Percentiles rank a stretch among this genome's conserved stretches.
phyloP scores from a whole-genome alignment of 495 filamentous ascomycete genomes.

The Xylaria venustula region DNA sequence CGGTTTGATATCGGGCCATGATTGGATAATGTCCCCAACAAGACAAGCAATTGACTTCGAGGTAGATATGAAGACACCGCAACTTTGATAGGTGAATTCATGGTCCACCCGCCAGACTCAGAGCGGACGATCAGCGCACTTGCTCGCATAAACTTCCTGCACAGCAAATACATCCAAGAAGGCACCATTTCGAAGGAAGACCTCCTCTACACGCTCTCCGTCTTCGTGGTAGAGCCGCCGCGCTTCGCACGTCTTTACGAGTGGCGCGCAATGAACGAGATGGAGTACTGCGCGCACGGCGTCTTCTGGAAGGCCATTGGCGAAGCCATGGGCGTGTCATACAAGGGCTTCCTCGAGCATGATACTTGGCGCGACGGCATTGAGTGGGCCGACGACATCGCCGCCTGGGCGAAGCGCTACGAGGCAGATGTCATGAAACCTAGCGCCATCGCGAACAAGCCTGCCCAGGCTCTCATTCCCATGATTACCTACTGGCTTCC shows the following conservation, averaged over 20 bases:
- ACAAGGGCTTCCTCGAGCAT: constrained; percentile 31
- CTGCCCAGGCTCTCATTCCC: constrained; percentile 49
- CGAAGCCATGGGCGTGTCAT: constrained; percentile 60
- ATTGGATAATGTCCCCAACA: not conserved
- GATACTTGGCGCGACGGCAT: constrained; percentile 58
- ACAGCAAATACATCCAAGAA: constrained; percentile 55
- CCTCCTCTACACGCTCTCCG: constrained; percentile 64
- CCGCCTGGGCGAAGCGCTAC: constrained; percentile 58
- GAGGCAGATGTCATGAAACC: constrained; percentile 54
- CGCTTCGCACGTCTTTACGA: constrained; percentile 59
- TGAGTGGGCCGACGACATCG: constrained; percentile 64
- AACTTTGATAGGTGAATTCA: constrained; percentile 54
- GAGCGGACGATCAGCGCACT: constrained; percentile 51
- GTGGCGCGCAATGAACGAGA: constrained; percentile 59
- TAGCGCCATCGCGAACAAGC: constrained; percentile 35
- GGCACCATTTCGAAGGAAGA: constrained; percentile 64
- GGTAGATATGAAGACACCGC: constrained; percentile 59
- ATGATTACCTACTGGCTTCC: constrained; percentile 62
- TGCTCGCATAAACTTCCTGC: constrained; percentile 66
- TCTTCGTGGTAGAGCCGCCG: constrained; percentile 60
- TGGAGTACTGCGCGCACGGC: constrained; percentile 65
- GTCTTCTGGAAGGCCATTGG: constrained; percentile 66
- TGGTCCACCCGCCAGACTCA: constrained; percentile 44
- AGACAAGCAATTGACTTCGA: not conserved
- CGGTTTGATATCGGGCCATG: not conserved